phyloP scores from a whole-genome alignment of 148 eudicot species.

The Amaranthus palmeri region DNA sequence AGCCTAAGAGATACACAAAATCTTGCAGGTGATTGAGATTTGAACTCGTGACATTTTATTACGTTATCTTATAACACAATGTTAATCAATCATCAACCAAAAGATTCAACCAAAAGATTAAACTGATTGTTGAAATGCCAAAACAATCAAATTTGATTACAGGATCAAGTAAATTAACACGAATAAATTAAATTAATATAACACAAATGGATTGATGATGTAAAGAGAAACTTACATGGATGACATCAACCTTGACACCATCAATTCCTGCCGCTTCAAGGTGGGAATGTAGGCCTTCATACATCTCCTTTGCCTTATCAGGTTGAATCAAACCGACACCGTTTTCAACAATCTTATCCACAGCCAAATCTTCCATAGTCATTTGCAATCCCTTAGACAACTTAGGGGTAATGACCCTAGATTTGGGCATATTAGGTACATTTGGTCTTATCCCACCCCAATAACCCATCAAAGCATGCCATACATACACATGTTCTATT shows the following conservation, averaged over 20 bases:
- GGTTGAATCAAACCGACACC: slow-evolving; percentile 81
- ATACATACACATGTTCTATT: slow-evolving; percentile 67
- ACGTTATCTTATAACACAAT: too few species aligned
- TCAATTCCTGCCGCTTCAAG: slow-evolving; percentile 62
- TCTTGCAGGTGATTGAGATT: too few species aligned
- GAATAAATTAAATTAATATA: neutral
- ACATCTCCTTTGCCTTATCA: slow-evolving; percentile 49
- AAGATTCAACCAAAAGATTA: too few species aligned
- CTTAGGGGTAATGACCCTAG: slow-evolving; percentile 43
- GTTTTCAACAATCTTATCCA: slow-evolving; percentile 69
- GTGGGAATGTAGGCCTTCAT: slow-evolving; percentile 66
- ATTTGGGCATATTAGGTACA: slow-evolving; percentile 38
- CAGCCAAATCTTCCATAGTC: slow-evolving; percentile 83
- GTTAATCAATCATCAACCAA: too few species aligned
- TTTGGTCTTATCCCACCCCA: slow-evolving; percentile 79
- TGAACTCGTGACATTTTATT: too few species aligned
- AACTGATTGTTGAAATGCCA: too few species aligned
- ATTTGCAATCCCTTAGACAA: slow-evolving; percentile 51
- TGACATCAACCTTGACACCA: slow-evolving; percentile 84
- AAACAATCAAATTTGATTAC: too few species aligned
- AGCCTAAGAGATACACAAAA: too few species aligned
- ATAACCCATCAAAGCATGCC: slow-evolving; percentile 81
- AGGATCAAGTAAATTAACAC: too few species aligned
- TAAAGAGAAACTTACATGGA: slow-evolving; percentile 46
- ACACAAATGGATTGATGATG: neutral